Conservation (phyloP, 2,329 filamentous ascomycete genomes). For the Sporothrix globosa region DNA sequence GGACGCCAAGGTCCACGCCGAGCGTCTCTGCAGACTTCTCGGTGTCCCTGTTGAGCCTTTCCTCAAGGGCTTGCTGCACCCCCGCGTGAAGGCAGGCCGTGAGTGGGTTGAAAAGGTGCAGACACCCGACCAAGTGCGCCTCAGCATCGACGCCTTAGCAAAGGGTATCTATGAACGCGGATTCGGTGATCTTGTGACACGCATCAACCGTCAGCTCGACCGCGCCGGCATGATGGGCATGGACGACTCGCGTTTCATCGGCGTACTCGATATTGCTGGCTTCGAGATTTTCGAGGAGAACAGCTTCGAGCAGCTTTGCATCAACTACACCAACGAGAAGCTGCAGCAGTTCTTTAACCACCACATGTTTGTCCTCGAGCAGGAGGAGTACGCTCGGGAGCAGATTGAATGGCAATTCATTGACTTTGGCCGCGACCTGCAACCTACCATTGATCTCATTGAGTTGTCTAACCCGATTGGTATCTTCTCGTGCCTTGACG, state of each 20-base stretch:
- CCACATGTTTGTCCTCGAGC: slow-evolving; percentile 99
- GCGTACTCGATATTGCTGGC: slow-evolving; percentile 96
- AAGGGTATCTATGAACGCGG: slow-evolving; percentile 98
- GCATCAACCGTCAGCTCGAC: slow-evolving; percentile 91
- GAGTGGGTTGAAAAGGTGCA: slow-evolving; percentile 99
- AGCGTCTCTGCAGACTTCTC: slow-evolving; percentile 79
- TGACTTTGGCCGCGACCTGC: slow-evolving; percentile 94
- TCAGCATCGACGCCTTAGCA: slow-evolving; percentile 85
- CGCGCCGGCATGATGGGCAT: slow-evolving; percentile 77
- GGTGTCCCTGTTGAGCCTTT: slow-evolving; percentile 86
- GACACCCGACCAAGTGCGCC: slow-evolving; percentile 91
- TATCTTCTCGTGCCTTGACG: slow-evolving; percentile 97
- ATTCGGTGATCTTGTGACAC: slow-evolving; percentile 87
- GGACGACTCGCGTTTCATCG: slow-evolving; percentile 94
- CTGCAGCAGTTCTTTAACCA: slow-evolving; percentile 99
- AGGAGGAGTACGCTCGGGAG: slow-evolving; percentile 95
- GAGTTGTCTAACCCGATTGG: slow-evolving; percentile 96
- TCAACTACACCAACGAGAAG: slow-evolving; percentile 99
- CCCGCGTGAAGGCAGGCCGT: slow-evolving; percentile 89
- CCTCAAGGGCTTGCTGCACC: slow-evolving; percentile 84
- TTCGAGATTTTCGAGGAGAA: slow-evolving; percentile 99
- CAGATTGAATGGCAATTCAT: slow-evolving; percentile 99
- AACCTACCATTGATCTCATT: slow-evolving; percentile 96
- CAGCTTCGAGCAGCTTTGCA: slow-evolving; percentile 98
- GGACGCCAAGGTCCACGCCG: slow-evolving; percentile 73